Base-by-base conservation (phyloP, 1,284 basidiomycete genomes). In the Tilletia caries region DNA sequence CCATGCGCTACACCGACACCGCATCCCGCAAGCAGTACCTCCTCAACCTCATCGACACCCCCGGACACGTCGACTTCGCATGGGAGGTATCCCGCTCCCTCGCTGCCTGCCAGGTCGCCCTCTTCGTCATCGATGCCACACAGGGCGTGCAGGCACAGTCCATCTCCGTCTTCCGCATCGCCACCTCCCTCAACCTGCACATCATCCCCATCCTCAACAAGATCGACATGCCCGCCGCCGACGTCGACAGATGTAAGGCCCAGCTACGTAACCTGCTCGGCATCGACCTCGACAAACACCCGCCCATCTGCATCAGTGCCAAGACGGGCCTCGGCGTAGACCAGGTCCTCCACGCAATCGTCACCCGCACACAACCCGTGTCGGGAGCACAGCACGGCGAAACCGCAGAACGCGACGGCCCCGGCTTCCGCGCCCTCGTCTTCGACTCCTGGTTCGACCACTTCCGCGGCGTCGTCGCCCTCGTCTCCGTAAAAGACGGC, bases 91-190 rank as follows among this genome's bases (percentile, higher is more conserved):
- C 92, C 18, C 89, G 96, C 62, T 94, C 92, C 52, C 86, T 98
- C 32, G 90, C 93, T 1, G 94, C 95, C 41, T 97, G 92, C 77
- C 92, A 98, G 85, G 95, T 94, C 23, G 95, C 93, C 2, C 84
- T 98, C 64, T 86, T 98, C 15, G 87, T 89, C 1, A 93, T 98
- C 0, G 95, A 99, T 81, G 93, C 95, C 15, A 94, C 10, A 84
- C 85, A 98, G 86, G 95, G 95, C 15, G 90, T 99, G 4, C 96
- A 99, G 84, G 95, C 96, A 0, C 96, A 99, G 84, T 93, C 95
- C 4, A 90, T 99, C 68, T 95, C 93, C 0, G 96, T 98, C 4
- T 95, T 92, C 78, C 91, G 95, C 76, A 89, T 92, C 67, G 95
- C 95, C 0, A n/a, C 6, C 1, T 87, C 88, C 77, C 92, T 94